Conservation (phyloP, 495 filamentous ascomycete species). For the Tirmania nivea region DNA sequence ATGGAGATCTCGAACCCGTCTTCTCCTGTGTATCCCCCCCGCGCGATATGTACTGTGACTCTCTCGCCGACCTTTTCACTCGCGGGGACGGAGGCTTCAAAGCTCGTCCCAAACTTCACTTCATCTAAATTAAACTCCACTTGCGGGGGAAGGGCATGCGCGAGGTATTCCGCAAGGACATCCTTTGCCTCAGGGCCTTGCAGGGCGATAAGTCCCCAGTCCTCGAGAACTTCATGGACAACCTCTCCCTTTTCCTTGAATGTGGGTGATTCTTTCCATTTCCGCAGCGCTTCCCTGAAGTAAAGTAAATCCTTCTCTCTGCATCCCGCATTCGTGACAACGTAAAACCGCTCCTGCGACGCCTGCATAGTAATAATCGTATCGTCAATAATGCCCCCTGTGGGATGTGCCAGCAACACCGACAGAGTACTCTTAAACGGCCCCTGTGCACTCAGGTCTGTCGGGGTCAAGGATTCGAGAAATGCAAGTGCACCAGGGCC, state of each 20-base stretch:
- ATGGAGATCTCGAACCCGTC: conserved; percentile 96
- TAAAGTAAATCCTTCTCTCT: conserved; percentile 67
- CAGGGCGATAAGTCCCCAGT: conserved; percentile 53
- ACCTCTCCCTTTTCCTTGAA: conserved; percentile 27
- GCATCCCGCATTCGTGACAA: conserved; percentile 92
- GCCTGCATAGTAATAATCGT: conserved; percentile 60
- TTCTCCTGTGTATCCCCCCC: conserved; percentile 90
- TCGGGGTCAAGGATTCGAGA: conserved; percentile 60
- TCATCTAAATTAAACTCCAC: conserved; percentile 28
- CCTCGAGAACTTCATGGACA: conserved; percentile 47
- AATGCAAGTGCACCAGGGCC: conserved; percentile 60
- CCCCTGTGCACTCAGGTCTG: conserved; percentile 33
- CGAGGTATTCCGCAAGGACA: conserved; percentile 35
- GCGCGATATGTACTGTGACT: conserved; percentile 48
- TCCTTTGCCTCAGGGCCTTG: conserved; percentile 60
- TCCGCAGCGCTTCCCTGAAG: conserved; percentile 37
- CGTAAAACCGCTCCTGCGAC: conserved; percentile 46
- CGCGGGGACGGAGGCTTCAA: conserved; percentile 24
- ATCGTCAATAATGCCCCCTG: conserved; percentile 86
- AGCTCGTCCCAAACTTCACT: conserved; percentile 63
- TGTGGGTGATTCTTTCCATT: conserved; percentile 10
- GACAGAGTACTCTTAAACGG: conserved; percentile 52
- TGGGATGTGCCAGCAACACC: conserved; percentile 50
- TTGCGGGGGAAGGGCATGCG: conserved; percentile 19
- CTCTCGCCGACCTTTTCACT: conserved; percentile 14